Evolutionary conservation across 495 filamentous ascomycete species (phyloP), one percentile per base, ranked within the genome.

Genomic region (Neurospora africana): DNA sequence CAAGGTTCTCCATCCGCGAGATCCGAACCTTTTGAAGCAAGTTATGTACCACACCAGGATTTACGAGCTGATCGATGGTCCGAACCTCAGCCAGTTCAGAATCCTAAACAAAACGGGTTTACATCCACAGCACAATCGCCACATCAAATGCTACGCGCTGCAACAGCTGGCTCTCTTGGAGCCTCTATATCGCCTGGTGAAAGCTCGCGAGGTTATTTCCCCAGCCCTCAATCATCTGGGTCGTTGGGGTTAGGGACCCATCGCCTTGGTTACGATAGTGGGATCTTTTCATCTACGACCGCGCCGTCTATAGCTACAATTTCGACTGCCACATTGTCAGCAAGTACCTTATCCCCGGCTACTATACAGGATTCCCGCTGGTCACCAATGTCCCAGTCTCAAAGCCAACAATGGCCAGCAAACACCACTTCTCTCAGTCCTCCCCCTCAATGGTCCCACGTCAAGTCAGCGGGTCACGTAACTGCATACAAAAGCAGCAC

Each of bases 11-110:
- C 74, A 9, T 70, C 75, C 5, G 58, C 68, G 17, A 72, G 61
- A 38, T 78, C 76, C 3, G 75, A 75, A 30, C 69, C 71, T 2
- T 72, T 74, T 15, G 44, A n/a, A 33, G 30, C 53, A 33, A 65
- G 53, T 40, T 41, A 30, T 8, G 33, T 36, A 33, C 23, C 41
- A 41, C 68, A 67, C n/a, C 65, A 69, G 21, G 44, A 43, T 19
- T 8, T 41, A 13, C 74, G 39, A 21, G 40, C 72, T 27, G 74
- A 69, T 5, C 72, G 72, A 30, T 74, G 74, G 74, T 65, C 70
- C 1, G 74, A 75, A 35, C 35, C 67, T 30, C 35, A 71, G 30
- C 73, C 39, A 9, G 27, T n/a, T n/a, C 36, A 68, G 3, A 33
- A 65, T 33, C 6, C 53, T 15, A 27, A 35, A 35, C 53, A 65